These are phyloP conservation scores for Plasmodium gaboni DNA, from an alignment of 169 alveolate genomes.

Conservation along the genomic window DNA sequence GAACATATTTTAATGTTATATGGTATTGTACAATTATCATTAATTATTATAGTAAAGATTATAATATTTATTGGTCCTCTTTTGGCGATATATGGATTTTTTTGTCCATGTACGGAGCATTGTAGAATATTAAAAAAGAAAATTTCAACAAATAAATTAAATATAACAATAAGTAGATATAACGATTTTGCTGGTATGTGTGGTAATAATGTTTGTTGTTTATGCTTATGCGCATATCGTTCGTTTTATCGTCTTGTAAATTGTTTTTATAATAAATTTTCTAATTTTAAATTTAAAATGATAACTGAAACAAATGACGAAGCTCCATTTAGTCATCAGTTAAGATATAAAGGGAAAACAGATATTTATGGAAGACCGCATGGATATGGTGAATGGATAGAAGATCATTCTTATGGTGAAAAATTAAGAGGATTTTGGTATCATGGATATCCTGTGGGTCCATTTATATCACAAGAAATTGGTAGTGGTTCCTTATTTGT, in stretches of 20 bases:
- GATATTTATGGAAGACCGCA: constrained; percentile 91
- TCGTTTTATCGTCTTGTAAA: constrained; percentile 79
- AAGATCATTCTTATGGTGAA: constrained; percentile 91
- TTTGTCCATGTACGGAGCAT: constrained; percentile 87
- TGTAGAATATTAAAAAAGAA: constrained; percentile 80
- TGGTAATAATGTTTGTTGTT: constrained; percentile 82
- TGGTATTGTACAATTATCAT: constrained; percentile 78
- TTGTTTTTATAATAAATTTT: constrained; percentile 60
- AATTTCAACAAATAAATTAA: constrained; percentile 65
- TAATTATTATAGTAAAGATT: constrained; percentile 77
- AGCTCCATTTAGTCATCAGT: constrained; percentile 88
- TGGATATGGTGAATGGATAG: constrained; percentile 93
- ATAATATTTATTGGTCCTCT: constrained; percentile 81
- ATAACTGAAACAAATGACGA: constrained; percentile 40
- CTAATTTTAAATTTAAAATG: constrained; percentile 47
- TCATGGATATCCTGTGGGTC: constrained; percentile 93
- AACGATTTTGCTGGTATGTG: constrained; percentile 86
- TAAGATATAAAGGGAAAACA: constrained; percentile 89
- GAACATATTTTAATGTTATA: constrained; percentile 75
- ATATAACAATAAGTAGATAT: constrained; percentile 83
- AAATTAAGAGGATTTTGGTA: constrained; percentile 89
- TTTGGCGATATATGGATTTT: constrained; percentile 84
- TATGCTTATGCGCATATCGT: constrained; percentile 83
- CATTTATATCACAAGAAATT: constrained; percentile 91
- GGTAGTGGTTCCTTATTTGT: constrained; percentile 90